These are phyloP conservation scores for Camellia lanceoleosa DNA, from an alignment of 148 eudicot genomes.

Conservation along the genomic window DNA sequence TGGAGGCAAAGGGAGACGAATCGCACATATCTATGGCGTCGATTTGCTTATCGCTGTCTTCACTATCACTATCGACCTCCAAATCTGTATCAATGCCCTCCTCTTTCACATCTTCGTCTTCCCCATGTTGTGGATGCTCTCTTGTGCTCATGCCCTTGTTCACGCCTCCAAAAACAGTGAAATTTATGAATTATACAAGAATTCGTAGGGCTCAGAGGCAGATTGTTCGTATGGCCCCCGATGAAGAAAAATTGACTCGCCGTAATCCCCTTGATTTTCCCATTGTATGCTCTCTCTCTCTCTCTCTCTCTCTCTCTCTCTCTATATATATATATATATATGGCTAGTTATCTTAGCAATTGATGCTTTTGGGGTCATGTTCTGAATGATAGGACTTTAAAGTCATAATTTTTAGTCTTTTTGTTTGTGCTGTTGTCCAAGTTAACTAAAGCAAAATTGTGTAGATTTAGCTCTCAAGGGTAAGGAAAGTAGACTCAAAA, in stretches of 20 bases:
- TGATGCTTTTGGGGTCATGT: background rate
- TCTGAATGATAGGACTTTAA: background rate
- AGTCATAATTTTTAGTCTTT: background rate
- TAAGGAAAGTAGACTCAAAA: background rate
- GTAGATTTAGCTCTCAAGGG: background rate
- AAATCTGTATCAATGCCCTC: background rate
- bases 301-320: background rate
- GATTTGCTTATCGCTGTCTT: conserved; percentile 1
- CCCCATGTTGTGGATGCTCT: background rate
- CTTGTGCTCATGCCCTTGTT: background rate
- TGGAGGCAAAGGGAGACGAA: background rate
- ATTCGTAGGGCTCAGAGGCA: conserved; percentile 6
- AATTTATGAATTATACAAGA: background rate
- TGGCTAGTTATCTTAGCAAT: background rate
- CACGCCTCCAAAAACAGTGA: background rate
- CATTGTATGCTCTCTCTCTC: conserved; percentile 40
- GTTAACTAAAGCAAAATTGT: background rate
- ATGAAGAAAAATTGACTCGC: conserved; percentile 71
- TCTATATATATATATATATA: background rate
- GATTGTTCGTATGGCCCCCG: conserved; percentile 72
- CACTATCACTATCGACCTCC: background rate
- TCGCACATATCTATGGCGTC: conserved; percentile 9
- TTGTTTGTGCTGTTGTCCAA: background rate
- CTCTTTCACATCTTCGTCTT: background rate
- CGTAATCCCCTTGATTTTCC: conserved; percentile 88